These are phyloP conservation scores for Kodamaea alishanica DNA, from an alignment of 1,139 yeast genomes.

Conservation along the genomic window DNA sequence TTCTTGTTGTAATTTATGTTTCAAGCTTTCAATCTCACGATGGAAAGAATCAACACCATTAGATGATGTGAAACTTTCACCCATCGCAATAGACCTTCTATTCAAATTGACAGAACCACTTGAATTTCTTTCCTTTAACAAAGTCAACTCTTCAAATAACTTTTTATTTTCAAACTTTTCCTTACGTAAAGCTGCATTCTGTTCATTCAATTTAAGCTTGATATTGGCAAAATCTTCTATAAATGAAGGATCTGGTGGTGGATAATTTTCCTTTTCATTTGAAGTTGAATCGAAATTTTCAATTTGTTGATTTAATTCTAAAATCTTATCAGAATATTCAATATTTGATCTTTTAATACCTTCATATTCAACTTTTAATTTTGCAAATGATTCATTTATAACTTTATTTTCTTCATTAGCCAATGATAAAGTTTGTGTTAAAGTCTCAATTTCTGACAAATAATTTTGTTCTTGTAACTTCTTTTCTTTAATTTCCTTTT, in stretches of 20 bases:
- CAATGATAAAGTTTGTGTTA: slow-evolving; percentile 7
- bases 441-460: slow-evolving; percentile 9
- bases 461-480: slow-evolving; percentile 7
- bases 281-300: slow-evolving; percentile 17
- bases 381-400: slow-evolving; percentile 15
- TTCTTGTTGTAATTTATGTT: slow-evolving; percentile 37
- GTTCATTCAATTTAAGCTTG: slow-evolving; percentile 52
- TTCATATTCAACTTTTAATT: slow-evolving; percentile 39
- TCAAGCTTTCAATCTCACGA: slow-evolving; percentile 37
- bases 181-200: slow-evolving; percentile 46
- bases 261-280: slow-evolving; percentile 36
- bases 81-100: slow-evolving; percentile 32
- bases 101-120: slow-evolving; percentile 16
- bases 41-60: slow-evolving; percentile 22
- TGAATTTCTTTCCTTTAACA: slow-evolving; percentile 43
- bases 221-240: slow-evolving; percentile 47
- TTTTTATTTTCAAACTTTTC: slow-evolving; percentile 54
- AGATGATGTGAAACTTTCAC: slow-evolving; percentile 26
- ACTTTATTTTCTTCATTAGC: slow-evolving; percentile 15
- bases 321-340: slow-evolving; percentile 27
- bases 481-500: slow-evolving; percentile 8
- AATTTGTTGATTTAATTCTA: slow-evolving; percentile 23
- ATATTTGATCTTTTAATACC: slow-evolving; percentile 20
- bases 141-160: slow-evolving; percentile 53
- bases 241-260: slow-evolving; percentile 34